phyloP scores from a whole-genome alignment of 345 rosid species.

The Gossypium turneri region DNA sequence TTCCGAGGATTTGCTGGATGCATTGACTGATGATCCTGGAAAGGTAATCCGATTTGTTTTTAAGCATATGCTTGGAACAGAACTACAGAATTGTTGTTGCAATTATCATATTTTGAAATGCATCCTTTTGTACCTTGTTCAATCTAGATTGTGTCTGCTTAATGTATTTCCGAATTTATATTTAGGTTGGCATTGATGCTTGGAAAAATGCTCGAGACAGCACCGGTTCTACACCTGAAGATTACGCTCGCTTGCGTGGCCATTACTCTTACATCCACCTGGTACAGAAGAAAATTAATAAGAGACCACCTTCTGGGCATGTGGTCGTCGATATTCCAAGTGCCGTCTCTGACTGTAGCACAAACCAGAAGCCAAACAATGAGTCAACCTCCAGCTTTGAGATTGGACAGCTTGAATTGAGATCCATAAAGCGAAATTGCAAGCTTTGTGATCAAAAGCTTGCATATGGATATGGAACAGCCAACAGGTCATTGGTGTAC shows the following conservation, averaged over 20 bases:
- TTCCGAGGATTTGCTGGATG: constrained; percentile 83
- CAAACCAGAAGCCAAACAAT: constrained; percentile 41
- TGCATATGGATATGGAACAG: constrained; percentile 35
- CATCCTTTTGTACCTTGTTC: neutral
- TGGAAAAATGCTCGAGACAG: constrained; percentile 84
- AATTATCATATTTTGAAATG: neutral
- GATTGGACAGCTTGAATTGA: constrained; percentile 36
- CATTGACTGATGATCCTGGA: constrained; percentile 80
- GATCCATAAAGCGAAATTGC: constrained; percentile 43
- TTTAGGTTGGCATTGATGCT: constrained; percentile 84
- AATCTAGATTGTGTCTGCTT: neutral
- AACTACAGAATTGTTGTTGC: neutral
- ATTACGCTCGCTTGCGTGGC: constrained; percentile 93
- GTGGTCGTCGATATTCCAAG: constrained; percentile 60
- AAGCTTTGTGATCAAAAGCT: constrained; percentile 65
- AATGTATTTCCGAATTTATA: neutral
- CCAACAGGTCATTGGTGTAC: constrained; percentile 59
- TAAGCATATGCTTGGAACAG: neutral
- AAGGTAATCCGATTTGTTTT: constrained; percentile 47
- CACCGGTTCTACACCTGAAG: constrained; percentile 94
- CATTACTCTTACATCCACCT: constrained; percentile 90
- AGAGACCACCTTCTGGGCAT: constrained; percentile 44
- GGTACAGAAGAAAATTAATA: constrained; percentile 74
- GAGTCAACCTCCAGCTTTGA: constrained; percentile 45
- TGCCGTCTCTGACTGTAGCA: constrained; percentile 20